These are phyloP conservation scores for Neopestalotiopsis clavispora DNA, from an alignment of 2,329 filamentous ascomycete genomes.

Conservation along the genomic window DNA sequence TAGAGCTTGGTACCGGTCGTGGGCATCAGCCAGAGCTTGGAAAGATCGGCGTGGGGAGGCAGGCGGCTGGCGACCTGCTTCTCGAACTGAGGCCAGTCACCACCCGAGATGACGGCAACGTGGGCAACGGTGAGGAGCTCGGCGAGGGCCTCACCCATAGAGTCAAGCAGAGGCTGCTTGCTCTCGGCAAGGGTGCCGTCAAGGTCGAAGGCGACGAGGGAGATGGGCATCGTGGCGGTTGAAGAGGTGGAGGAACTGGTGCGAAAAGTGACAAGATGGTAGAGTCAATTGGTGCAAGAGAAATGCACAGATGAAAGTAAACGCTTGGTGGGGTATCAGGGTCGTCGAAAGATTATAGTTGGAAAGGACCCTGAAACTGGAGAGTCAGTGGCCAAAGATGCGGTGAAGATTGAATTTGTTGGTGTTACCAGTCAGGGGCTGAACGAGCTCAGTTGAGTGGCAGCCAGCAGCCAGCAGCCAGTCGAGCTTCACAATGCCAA, in stretches of 20 bases:
- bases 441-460: not conserved
- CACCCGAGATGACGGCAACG: conserved; percentile 45
- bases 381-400: not conserved
- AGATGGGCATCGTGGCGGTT: conserved; percentile 24
- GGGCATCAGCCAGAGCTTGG: conserved; percentile 47
- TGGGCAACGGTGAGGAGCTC: conserved; percentile 42
- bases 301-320: not conserved
- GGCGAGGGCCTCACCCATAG: conserved; percentile 38
- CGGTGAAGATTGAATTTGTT: conserved; percentile 13
- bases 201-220: conserved; percentile 42
- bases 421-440: not conserved
- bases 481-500: not conserved
- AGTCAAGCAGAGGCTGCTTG: conserved; percentile 39
- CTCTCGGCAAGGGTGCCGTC: conserved; percentile 42
- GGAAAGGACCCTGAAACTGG: not conserved
- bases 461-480: not conserved
- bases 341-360: not conserved
- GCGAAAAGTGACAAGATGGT: not conserved
- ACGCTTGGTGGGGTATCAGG: not conserved
- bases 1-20: conserved; percentile 48
- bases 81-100: conserved; percentile 47
- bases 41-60: conserved; percentile 38
- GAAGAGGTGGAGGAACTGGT: not conserved
- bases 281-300: conserved; percentile 4
- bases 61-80: conserved; percentile 45